Base-by-base conservation (phyloP, 179 eudicot genomes). In the Dionaea muscipula region DNA sequence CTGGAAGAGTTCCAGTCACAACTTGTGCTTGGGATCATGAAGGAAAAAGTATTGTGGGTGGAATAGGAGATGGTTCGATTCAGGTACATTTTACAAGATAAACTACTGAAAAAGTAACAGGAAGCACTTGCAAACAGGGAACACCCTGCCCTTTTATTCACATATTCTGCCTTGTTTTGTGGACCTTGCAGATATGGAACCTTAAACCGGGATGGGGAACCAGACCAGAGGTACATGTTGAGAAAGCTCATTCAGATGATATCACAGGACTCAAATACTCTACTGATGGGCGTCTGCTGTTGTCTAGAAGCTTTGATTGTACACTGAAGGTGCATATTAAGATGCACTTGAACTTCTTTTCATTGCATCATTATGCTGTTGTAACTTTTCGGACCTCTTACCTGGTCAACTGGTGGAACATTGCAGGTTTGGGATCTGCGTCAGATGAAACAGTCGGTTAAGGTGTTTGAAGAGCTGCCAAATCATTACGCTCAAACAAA, bases 141-240 rank as follows among this genome's bases (percentile, higher is more conserved):
- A n/a, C n/a, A n/a, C n/a, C n/a, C n/a, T n/a, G n/a, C n/a, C n/a
- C n/a, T n/a, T n/a, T 62, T 14, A 11, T 15, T 43, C 11, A 38
- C 3, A 2, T 38, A 13, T 38, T 38, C 56, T 53, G 47, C 26
- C 46, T 48, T 47, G 11, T 57, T 25, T 27, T 33, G 48, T 19
- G 14, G 44, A 19, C 20, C 47, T 17, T 54, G 18, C 65, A 91
- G 98, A 80, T 91, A 56, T 91, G 98, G 98, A 87, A 73, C 64
- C 74, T 84, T 58, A 91, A 87, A 72, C 80, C 95, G 53, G 98
- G 94, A 58, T 87, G 96, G 95, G 98, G 88, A 66, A 87, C 95
- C 81, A 82, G 96, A 61, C 98, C 98, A 53, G 98, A 91, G 53
- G 53, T 80, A 20, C 53, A 78, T 70, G 76, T 91, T 45, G 63